Base-by-base conservation (phyloP, 805 yeast species). In the Candida quercuum region DNA sequence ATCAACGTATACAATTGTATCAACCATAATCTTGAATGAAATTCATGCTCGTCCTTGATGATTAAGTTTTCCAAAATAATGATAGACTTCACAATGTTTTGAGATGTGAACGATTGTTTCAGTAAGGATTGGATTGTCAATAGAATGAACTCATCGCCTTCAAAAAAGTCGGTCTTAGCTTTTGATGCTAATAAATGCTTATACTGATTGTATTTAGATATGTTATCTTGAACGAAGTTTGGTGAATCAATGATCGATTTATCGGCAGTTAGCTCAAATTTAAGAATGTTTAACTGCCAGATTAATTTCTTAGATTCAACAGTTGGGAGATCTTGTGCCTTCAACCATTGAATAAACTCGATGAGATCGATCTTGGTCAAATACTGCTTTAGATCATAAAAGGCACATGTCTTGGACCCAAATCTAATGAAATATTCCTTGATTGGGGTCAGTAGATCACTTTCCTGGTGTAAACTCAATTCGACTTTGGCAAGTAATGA, bases 1-100 rank as follows among this genome's bases (percentile, higher is more conserved):
- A 86, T 51, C 15, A 68, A 52, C 13, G 73, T 65, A 57, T 83
- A 85, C 3, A 86, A 53, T 22, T 76, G 69, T 34, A 84, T 69
- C 25, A 88, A 63, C 89, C 93, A 85, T 8, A 86, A 59, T 37
- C 78, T 69, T 16, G 85, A 62, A 48, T 78, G 80, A 53, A 78
- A 86, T 52, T 89, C 89, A 43, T 80, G 76, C n/a, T 72, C 71
- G 54, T 88, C 95, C 8, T 61, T 54, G 8, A 48, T 32, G 11
- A 72, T 61, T 3, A 80, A 74, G 14, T 66, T 57, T 50, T 84
- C 87, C n/a, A 89, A 60, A 5, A 83, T 56, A 1, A 73, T 49
- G 9, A 81, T 63, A 7, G 76, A 64, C 20, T 67, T 65, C 6
- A 71, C 38, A 2, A 63, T 47, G 16, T 59, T 59, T 8, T 44